Conservation (phyloP, 805 yeast species). For the Debaryomyces castellii region DNA sequence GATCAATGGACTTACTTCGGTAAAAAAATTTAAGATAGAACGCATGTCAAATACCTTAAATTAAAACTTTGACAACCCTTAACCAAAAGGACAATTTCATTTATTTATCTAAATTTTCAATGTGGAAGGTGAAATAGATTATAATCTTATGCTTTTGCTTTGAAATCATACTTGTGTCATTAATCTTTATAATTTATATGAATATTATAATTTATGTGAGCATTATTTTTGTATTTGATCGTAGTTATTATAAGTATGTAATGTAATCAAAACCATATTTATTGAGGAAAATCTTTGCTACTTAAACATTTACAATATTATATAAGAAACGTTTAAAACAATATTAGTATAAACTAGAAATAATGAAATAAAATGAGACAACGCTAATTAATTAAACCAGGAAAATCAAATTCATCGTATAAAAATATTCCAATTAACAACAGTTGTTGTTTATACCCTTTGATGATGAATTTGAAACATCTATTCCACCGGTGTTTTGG, state of each 20-base stretch:
- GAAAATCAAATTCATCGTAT: not conserved
- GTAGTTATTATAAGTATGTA: not conserved
- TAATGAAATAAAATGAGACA: not conserved
- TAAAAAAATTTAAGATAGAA: slow-evolving; percentile 45
- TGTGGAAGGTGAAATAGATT: not conserved
- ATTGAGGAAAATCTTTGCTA: not conserved
- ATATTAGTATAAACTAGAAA: not conserved
- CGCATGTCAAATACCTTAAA: not conserved
- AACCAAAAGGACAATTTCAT: not conserved
- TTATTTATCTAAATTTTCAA: not conserved
- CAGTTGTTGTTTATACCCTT: slow-evolving; percentile 33
- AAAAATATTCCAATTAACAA: slow-evolving; percentile 25
- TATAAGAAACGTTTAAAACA: not conserved
- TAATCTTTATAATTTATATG: not conserved
- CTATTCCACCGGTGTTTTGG: slow-evolving; percentile 32
- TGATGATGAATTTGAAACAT: slow-evolving; percentile 33
- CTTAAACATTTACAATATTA: not conserved
- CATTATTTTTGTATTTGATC: not conserved
- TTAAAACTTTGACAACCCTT: not conserved
- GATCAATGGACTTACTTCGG: slow-evolving; percentile 88
- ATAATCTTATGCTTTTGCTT: not conserved
- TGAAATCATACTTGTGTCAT: not conserved
- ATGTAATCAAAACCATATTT: not conserved
- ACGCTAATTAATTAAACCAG: not conserved
- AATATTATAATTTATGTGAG: not conserved